Evolutionary conservation across 164 flowering plant genomes (phyloP), one percentile per base, ranked within the genome.

Genomic region (Magnolia changhungtana): DNA sequence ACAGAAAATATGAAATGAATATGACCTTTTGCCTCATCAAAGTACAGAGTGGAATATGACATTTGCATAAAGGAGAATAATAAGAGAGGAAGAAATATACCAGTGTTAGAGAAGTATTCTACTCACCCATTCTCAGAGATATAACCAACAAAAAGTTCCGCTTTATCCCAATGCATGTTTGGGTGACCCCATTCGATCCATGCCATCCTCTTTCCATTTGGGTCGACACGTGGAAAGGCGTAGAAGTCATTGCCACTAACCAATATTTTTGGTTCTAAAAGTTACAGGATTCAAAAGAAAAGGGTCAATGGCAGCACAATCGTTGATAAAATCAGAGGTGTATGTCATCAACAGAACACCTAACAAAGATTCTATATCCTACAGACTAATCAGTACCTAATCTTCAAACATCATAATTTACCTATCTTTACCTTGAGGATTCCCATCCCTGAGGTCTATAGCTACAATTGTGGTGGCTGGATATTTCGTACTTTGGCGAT

Each of bases 131-230:
- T 82, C 50, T 90, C 90, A 74, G 95, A 88, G 70, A 94, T 75
- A 82, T 90, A 87, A 73, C 98, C 98, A 81, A 94, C 96, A 97
- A 97, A 96, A 72, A 96, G 91, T 79, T 94, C 91, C 69, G 99
- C 80, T 86, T 82, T 90, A 83, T 96, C 99, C 99, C 99, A 96
- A 31, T 93, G 99, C 99, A 96, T 92, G 86, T 94, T 90, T 51
- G 98, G 99, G 75, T 96, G 99, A 70, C 86, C 31, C 99, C 98
- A 96, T 70, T 94, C 88, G 72, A 96, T 89, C 99, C 98, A 96
- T 74, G 99, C 95, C 1, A 96, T 66, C 58, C 88, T 81, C 81
- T 90, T 86, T 78, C 96, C 97, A 78, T 81, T 84, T 64, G 85
- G 81, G 61, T 94, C 97, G 70, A 94, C 7, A 27, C 97, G 95